Conservation (phyloP, 75 land plant species). For the Sequoiadendron giganteum region DNA sequence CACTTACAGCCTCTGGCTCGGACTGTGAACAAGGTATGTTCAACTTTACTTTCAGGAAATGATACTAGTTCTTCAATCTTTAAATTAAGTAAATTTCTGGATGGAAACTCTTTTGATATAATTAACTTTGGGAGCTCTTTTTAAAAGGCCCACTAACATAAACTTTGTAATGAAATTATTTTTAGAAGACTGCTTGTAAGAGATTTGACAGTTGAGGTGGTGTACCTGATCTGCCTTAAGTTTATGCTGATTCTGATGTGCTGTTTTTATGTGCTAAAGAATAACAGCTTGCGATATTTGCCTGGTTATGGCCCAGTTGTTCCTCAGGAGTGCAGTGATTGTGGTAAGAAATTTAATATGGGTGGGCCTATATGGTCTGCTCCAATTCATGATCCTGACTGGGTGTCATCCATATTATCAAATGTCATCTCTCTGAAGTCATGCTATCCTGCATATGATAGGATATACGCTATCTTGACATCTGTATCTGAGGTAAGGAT, state of each 20-base stretch:
- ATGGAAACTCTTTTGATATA: not conserved
- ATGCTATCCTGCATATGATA: conserved; percentile 83
- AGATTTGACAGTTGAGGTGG: not conserved
- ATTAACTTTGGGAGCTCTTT: not conserved
- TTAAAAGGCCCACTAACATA: not conserved
- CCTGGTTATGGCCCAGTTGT: conserved; percentile 93
- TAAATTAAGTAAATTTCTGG: not conserved
- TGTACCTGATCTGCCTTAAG: not conserved
- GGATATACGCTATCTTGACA: conserved; percentile 81
- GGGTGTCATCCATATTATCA: conserved; percentile 70
- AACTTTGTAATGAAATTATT: not conserved
- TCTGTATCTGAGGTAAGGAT: conserved; percentile 89
- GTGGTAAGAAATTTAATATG: conserved; percentile 95
- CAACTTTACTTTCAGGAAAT: not conserved
- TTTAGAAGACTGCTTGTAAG: conserved; percentile 7
- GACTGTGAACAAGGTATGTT: conserved; percentile 66
- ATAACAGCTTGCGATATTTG: conserved; percentile 70
- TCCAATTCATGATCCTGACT: conserved; percentile 95
- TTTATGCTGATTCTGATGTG: conserved; percentile 2
- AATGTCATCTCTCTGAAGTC: conserved; percentile 62
- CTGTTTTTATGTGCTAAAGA: conserved; percentile 34
- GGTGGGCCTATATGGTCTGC: conserved; percentile 99
- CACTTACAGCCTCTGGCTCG: conserved; percentile 91
- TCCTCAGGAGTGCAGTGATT: conserved; percentile 83
- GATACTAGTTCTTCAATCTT: not conserved